Conservation (phyloP, 2,329 filamentous ascomycete species). For the Rachicladosporium sp. region DNA sequence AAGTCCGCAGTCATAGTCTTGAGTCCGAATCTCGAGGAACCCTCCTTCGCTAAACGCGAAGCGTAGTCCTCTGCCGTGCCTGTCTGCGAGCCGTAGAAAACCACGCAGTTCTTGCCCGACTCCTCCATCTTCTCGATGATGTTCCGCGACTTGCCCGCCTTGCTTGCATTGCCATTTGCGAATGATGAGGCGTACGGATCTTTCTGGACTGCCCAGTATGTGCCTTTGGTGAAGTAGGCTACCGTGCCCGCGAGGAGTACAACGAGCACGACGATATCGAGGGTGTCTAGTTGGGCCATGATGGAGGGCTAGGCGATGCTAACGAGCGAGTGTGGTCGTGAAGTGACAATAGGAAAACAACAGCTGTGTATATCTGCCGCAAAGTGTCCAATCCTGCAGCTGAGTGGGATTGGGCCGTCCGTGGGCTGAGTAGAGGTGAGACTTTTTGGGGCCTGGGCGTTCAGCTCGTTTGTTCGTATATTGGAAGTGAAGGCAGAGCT, state of each 20-base stretch:
- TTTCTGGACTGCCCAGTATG: slow-evolving; percentile 77
- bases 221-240: slow-evolving; percentile 97
- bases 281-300: slow-evolving; percentile 93
- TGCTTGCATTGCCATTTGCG: slow-evolving; percentile 52
- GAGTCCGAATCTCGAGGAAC: slow-evolving; percentile 86
- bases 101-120: slow-evolving; percentile 88
- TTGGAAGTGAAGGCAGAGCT: no score
- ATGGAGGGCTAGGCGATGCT: slow-evolving; percentile 12
- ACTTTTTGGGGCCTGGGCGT: no score
- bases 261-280: slow-evolving; percentile 86
- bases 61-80: slow-evolving; percentile 98
- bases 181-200: slow-evolving; percentile 76
- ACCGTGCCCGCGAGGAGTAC: slow-evolving; percentile 74
- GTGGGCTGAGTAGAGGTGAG: no score
- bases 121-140: slow-evolving; percentile 95
- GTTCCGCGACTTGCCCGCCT: slow-evolving; percentile 76
- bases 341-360: no score
- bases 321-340: no score
- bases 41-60: slow-evolving; percentile 90
- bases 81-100: slow-evolving; percentile 98
- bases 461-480: no score
- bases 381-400: no score
- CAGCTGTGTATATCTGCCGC: no score
- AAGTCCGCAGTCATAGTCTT: slow-evolving; percentile 98
- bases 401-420: no score